Evolutionary conservation across 108 stramenopile species (phyloP), one percentile per base, ranked within the genome.

Genomic region (Craspedostauros australis): DNA sequence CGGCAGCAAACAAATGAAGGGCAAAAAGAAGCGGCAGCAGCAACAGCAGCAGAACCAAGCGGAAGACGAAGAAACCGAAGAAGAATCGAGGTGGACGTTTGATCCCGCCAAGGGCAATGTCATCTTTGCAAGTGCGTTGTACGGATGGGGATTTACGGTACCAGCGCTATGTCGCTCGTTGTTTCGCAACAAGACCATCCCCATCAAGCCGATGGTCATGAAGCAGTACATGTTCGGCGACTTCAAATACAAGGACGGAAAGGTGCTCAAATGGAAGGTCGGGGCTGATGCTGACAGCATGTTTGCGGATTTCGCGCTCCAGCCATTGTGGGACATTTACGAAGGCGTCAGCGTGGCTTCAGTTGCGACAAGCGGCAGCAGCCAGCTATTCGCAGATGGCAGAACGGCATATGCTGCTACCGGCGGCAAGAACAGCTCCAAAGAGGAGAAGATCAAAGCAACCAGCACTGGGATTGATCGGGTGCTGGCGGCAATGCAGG

Each of bases 91-190:
- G 0, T 97, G 96, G 96, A 88, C 80, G 14, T 99, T 99, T 73
- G 88, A 91, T 26, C 95, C 97, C 2, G 67, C 73, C 50, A 71
- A 77, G 43, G 95, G 96, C 3, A 96, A 99, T 70, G 95, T 99
- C 7, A 76, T 97, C 5, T 99, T 99, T 76, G 82, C 84, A 23
- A 82, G 83, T 15, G 96, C 96, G 4, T 51, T 93, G 28, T 91
- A 88, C 61, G 93, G 97, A 36, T 99, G 96, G 96, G 98, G 93
- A 37, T 98, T 99, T 49, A 74, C 91, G 0, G 46, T 93, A 5
- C 84, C 79, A 3, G 57, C 82, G 4, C 47, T 92, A 46, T 77
- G 86, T 15, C 48, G 91, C 58, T 79, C 86, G 2, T 49, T 92
- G 16, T 92, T 82, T 72, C 73, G 72, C 50, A 57, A 79, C 37